Evolutionary conservation across 2,329 filamentous ascomycete species (phyloP), one percentile per base, ranked within the genome.

Genomic region (Hymenoscyphus occultus): DNA sequence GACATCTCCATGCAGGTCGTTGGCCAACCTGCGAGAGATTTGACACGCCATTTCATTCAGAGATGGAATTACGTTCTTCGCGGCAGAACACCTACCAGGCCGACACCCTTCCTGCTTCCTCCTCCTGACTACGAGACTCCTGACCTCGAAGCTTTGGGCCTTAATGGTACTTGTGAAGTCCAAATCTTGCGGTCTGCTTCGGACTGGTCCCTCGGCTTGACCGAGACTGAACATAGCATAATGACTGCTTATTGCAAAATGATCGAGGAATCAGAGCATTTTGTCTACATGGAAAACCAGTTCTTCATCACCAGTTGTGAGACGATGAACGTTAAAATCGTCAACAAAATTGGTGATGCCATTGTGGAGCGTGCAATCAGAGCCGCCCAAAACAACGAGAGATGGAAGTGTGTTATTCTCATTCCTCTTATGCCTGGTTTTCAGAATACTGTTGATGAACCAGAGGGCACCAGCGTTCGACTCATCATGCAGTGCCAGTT

Each of bases 391-490:
- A 92, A 96, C 42, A 87, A 89, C 60, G 92, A 98, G 76, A 88
- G 92, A 63, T 99, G 95, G 95, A 89, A 91, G 68, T 92, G 91
- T 48, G 89, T 93, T 66, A 90, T 98, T 69, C 79, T 98, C 67
- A 96, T 99, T 65, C 95, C 95, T 1, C 82, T 99, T 39, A 96
- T 99, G 88, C 95, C 95, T n/a, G 95, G 95, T 1, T 99, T 98
- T 78, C 93, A 98, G 77, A 97, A 96, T 74, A 96, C 93, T 0
- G 94, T 99, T 22, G 93, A 97, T 71, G 89, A 92, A 69, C 91
- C 95, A 72, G 94, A 97, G 71, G 95, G 95, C 51, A 97, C 92
- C 42, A 97, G 93, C 78, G 91, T 99, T 54, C 89, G 95, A 63
- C 80, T 98, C 68, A 99, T 98, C 76, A 92, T 99, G 86, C 93